These are phyloP conservation scores for Physcomitrium patens DNA, from an alignment of 225 moss, liverwort and hornwort genomes.

Conservation along the genomic window DNA sequence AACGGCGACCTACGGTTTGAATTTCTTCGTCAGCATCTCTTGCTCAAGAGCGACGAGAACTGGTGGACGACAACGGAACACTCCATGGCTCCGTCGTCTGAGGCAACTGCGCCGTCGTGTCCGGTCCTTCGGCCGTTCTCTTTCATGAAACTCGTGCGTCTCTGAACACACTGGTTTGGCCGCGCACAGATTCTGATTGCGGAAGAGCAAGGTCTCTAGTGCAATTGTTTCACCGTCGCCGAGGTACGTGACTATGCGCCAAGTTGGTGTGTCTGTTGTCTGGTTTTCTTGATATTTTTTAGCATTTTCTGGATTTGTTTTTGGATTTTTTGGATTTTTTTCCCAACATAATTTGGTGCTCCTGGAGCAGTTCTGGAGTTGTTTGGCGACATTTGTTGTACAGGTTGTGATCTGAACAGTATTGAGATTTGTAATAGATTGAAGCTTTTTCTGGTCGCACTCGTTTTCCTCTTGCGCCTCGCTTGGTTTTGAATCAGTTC, in stretches of 20 bases:
- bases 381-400: not conserved
- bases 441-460: not conserved
- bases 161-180: not conserved
- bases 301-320: not conserved
- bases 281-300: not conserved
- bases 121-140: not conserved
- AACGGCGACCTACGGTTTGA: not conserved
- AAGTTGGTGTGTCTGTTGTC: not conserved
- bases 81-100: constrained; percentile 20
- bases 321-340: too few relatives aligned
- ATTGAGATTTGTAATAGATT: constrained; percentile 1
- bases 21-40: not conserved
- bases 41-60: not conserved
- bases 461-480: not conserved
- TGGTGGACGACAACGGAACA: not conserved
- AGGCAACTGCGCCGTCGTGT: constrained; percentile 33
- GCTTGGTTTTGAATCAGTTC: not conserved
- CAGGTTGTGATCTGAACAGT: not conserved
- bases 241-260: constrained; percentile 6
- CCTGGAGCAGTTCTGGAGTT: not conserved
- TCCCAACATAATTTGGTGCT: not conserved
- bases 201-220: not conserved
- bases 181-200: not conserved
- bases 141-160: not conserved
- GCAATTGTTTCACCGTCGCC: not conserved